These are phyloP conservation scores for Botrytis byssoidea DNA, from an alignment of 2,329 filamentous ascomycete genomes.

Conservation along the genomic window DNA sequence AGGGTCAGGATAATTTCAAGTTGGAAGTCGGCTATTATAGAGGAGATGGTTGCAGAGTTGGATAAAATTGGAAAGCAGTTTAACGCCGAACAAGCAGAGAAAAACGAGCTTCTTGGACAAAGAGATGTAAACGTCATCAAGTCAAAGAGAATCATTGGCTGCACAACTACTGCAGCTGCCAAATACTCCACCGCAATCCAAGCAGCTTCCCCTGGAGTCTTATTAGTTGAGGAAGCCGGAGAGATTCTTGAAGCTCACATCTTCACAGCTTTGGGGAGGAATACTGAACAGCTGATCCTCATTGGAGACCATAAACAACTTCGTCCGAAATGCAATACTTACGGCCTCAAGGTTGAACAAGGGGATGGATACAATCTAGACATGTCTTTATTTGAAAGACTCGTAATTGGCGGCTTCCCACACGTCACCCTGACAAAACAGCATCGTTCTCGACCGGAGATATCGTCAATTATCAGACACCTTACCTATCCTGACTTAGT, in stretches of 20 bases:
- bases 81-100: constrained; percentile 43
- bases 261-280: constrained; percentile 55
- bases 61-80: constrained; percentile 42
- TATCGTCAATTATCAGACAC: constrained; percentile 56
- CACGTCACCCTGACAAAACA: constrained; percentile 58
- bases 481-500: constrained; percentile 62
- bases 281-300: constrained; percentile 62
- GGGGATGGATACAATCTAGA: constrained; percentile 67
- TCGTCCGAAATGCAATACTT: constrained; percentile 62
- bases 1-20: constrained; percentile 41
- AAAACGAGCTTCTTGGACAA: constrained; percentile 48
- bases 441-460: constrained; percentile 68
- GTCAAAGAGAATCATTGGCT: constrained; percentile 62
- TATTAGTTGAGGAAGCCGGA: constrained; percentile 68
- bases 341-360: constrained; percentile 59
- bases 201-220: constrained; percentile 54
- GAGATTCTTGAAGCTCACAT: constrained; percentile 70
- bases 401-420: constrained; percentile 55
- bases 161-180: constrained; percentile 69
- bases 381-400: constrained; percentile 65
- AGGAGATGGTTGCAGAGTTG: constrained; percentile 51
- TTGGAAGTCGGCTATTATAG: constrained; percentile 49
- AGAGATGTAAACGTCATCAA: constrained; percentile 46
- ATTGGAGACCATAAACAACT: constrained; percentile 76
- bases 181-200: constrained; percentile 57